Evolutionary conservation across 495 filamentous ascomycete genomes (phyloP).

Genomic region (Tirmania nivea): DNA sequence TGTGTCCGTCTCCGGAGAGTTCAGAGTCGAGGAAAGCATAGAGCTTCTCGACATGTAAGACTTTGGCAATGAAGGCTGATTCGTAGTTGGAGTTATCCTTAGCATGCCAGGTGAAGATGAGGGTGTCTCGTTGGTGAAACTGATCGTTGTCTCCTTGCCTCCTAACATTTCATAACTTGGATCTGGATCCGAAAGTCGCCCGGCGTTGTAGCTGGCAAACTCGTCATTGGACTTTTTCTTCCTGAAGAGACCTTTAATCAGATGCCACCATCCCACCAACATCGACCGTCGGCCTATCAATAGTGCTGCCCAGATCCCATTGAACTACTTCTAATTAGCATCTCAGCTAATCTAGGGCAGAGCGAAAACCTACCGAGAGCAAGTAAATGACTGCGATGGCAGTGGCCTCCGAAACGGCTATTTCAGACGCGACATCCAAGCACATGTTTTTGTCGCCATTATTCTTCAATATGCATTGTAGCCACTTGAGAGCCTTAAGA

Average conservation of each 20-base stretch:
- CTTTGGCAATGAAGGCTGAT: not conserved
- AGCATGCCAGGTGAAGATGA: too few species aligned
- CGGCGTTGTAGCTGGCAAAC: constrained; percentile 74
- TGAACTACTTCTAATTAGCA: constrained; percentile 28
- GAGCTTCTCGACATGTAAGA: not conserved
- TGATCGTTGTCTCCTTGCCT: not conserved
- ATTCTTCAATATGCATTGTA: constrained; percentile 36
- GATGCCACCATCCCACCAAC: constrained; percentile 59
- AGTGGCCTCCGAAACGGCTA: constrained; percentile 51
- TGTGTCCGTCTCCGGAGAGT: not conserved
- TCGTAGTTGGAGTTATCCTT: too few species aligned
- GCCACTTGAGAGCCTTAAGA: constrained; percentile 25
- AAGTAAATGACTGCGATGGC: constrained; percentile 63
- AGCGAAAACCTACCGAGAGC: constrained; percentile 37
- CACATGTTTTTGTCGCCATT: constrained; percentile 45
- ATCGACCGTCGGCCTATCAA: constrained; percentile 65
- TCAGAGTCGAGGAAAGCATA: not conserved
- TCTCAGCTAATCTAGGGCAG: not conserved
- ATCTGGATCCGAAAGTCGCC: constrained; percentile 36
- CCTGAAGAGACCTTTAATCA: constrained; percentile 29
- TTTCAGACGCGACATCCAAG: constrained; percentile 29
- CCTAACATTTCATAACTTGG: constrained; percentile 63
- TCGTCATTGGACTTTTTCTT: constrained; percentile 32
- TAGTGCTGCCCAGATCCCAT: constrained; percentile 65
- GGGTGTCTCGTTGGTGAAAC: too few species aligned